A percentile compares a stretch with the other conserved stretches of the same genome.
phyloP scores from a whole-genome alignment of 495 filamentous ascomycete species.

The Jackrogersella multiformis region DNA sequence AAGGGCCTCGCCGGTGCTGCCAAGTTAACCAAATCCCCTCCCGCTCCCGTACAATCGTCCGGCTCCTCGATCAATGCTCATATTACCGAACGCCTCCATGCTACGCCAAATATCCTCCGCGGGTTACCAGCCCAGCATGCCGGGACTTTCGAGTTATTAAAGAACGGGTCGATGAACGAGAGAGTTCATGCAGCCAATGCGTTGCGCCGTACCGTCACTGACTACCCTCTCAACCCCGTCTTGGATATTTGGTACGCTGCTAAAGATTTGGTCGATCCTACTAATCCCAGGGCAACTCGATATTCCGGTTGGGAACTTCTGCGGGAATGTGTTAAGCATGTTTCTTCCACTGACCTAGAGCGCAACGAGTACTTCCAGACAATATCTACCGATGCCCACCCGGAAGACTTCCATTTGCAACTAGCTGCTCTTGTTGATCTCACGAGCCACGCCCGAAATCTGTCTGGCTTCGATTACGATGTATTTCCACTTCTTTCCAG shows the following conservation, averaged over 20 bases:
- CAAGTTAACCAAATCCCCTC: conserved; percentile 56
- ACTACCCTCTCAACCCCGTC: conserved; percentile 66
- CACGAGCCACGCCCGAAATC: conserved; percentile 68
- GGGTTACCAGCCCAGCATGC: conserved; percentile 54
- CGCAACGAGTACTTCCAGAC: conserved; percentile 71
- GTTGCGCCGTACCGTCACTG: conserved; percentile 61
- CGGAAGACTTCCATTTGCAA: conserved; percentile 70
- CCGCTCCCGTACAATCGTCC: conserved; percentile 48
- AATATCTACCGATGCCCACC: conserved; percentile 58
- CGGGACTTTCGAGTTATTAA: conserved; percentile 55
- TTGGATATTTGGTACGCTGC: conserved; percentile 70
- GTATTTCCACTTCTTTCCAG: conserved; percentile 65
- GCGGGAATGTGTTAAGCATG: conserved; percentile 68
- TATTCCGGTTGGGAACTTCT: conserved; percentile 70
- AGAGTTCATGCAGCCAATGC: conserved; percentile 65
- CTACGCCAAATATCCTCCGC: conserved; percentile 39
- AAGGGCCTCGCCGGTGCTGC: conserved; percentile 60
- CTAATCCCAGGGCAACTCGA: conserved; percentile 62
- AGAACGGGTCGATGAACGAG: conserved; percentile 58
- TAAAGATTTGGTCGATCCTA: conserved; percentile 69
- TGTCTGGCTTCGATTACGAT: conserved; percentile 71
- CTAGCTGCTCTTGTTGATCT: conserved; percentile 69
- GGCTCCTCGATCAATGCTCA: conserved; percentile 41
- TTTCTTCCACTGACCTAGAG: conserved; percentile 69
- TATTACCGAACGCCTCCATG: conserved; percentile 48